A percentile compares a stretch with the other conserved stretches of the same genome.
phyloP scores from a whole-genome alignment of 495 filamentous ascomycete species.

The Aspergillus nanangensis region DNA sequence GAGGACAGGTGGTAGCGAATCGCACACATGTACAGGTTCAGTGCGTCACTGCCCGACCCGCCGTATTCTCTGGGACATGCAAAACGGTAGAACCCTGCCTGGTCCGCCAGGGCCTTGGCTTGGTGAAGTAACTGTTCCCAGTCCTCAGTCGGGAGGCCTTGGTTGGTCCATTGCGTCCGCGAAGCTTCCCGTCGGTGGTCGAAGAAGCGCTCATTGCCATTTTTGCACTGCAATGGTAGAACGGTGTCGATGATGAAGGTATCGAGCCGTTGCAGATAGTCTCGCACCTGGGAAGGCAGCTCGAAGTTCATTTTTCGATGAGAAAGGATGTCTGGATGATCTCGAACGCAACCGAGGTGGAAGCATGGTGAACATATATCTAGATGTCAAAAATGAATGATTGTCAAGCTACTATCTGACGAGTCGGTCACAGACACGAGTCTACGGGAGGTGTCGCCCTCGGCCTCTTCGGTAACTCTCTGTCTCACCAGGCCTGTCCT shows the following conservation, averaged over 20 bases:
- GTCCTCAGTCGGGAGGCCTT: constrained; percentile 48
- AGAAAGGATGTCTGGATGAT: no score
- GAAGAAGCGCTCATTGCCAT: constrained; percentile 58
- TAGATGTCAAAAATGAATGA: no score
- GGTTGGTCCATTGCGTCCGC: constrained; percentile 49
- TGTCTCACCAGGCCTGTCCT: no score
- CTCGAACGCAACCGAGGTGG: no score
- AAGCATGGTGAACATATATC: no score
- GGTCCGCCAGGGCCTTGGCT: constrained; percentile 41
- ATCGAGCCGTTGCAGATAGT: constrained; percentile 45
- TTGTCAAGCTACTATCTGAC: no score
- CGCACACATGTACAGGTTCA: constrained; percentile 56
- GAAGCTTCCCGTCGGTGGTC: constrained; percentile 55
- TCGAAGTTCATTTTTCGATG: constrained; percentile 63
- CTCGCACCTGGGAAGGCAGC: constrained; percentile 40
- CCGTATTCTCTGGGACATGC: constrained; percentile 50
- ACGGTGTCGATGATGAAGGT: constrained; percentile 50
- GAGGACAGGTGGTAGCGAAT: constrained; percentile 53
- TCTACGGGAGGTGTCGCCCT: no score
- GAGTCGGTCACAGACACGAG: no score
- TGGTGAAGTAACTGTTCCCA: constrained; percentile 50
- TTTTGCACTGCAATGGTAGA: constrained; percentile 41
- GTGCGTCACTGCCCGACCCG: constrained; percentile 37
- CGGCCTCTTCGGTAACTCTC: no score
- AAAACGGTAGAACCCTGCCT: constrained; percentile 54